Percentiles rank a stretch among this genome's conserved stretches.
Evolutionary conservation across 306 rosid genomes (phyloP).

Genomic region (Vigna reflexopilosa): DNA sequence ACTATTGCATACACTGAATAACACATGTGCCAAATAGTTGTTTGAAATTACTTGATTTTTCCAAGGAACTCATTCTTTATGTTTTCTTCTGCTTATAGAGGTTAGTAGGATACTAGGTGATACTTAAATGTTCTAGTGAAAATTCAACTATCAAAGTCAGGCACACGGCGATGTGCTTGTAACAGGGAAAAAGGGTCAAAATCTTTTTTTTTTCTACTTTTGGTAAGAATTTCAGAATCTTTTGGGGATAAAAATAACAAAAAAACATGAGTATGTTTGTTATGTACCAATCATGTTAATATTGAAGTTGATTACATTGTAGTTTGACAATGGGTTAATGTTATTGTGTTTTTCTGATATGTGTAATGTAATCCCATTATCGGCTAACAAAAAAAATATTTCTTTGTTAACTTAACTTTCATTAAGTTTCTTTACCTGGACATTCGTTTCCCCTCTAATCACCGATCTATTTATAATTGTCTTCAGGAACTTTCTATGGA

Average conservation of each 20-base stretch:
- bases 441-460: constrained; percentile 27
- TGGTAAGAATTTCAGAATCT: constrained; percentile 13
- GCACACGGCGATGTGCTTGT: background rate
- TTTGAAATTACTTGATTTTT: background rate
- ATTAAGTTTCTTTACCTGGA: constrained; percentile 24
- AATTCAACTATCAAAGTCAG: background rate
- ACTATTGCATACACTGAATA: constrained; percentile 13
- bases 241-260: constrained; percentile 25
- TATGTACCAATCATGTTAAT: constrained; percentile 12
- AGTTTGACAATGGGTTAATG: constrained; percentile 23
- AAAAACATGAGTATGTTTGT: background rate
- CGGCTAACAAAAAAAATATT: constrained; percentile 5
- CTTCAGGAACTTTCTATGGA: constrained; percentile 85
- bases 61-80: background rate
- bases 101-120: background rate
- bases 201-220: background rate
- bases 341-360: constrained; percentile 25
- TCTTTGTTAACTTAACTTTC: constrained; percentile 16
- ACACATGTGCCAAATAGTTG: background rate
- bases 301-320: constrained; percentile 32
- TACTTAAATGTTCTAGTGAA: constrained; percentile 21
- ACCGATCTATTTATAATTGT: constrained; percentile 34
- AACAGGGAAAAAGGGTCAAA: background rate
- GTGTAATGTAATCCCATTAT: constrained; percentile 25
- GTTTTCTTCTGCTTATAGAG: constrained; percentile 27